Evolutionary conservation across 805 yeast genomes (phyloP), one percentile per base, ranked within the genome.

Genomic region (Wickerhamiella lipophila): DNA sequence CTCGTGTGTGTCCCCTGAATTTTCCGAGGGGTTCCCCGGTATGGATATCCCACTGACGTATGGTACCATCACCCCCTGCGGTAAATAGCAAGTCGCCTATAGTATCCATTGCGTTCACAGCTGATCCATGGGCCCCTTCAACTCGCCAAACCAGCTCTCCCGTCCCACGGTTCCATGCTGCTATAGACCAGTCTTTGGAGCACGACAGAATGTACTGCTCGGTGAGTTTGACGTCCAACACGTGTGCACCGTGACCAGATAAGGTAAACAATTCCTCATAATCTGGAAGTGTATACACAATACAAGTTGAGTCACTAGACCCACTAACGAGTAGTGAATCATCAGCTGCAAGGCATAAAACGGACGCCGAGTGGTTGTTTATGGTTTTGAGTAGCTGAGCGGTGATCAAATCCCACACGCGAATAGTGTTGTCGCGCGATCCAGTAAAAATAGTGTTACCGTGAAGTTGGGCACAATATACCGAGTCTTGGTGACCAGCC

Each of bases 231-330:
- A 87, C 95, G 62, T 95, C 83, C 0, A 87, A 84, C 2, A 89
- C 96, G 19, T 95, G 95, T 62, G 87, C 88, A 53, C 83, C 88
- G 61, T 89, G 96, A 0, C 96, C 96, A 57, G 85, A 84, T 61
- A 89, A 86, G 22, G 55, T n/a, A 35, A 18, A 40, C 3, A 88
- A 94, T 2, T 92, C 83, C 63, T 85, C 94, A 58, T 92, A 84
- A 7, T 88, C 80, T 7, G 87, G 77, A 47, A 88, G 70, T 64
- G 86, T 96, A 96, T 96, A 89, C 45, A 88, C 47, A 9, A 30
- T 30, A 42, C 40, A 44, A 6, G 46, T 42, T 7, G 32, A 11
- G 36, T 52, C 52, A 18, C 50, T 46, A 4, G 51, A 47, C 26
- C 52, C 54, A 16, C 49, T 34, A 25, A 49, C 49, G 13, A 52